Conservation (phyloP, 225 moss, liverwort and hornwort genomes). For the Straminergon stramineum region DNA sequence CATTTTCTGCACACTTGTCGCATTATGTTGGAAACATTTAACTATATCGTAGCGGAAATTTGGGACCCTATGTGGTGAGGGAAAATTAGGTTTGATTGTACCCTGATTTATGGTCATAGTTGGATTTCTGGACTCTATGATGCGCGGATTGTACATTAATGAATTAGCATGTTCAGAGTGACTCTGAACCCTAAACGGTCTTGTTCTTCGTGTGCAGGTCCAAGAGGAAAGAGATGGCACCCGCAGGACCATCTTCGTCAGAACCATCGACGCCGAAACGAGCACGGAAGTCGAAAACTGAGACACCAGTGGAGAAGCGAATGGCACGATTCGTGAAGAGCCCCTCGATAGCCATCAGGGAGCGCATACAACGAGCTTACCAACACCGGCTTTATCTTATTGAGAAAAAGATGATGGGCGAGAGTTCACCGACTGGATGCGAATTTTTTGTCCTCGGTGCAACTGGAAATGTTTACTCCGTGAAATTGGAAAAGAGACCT, state of each 20-base stretch:
- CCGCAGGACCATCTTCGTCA: slow-evolving; percentile 9
- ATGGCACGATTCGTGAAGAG: slow-evolving; percentile 19
- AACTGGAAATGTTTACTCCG: slow-evolving; percentile 75
- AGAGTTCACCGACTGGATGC: slow-evolving; percentile 23
- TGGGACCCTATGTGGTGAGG: not conserved
- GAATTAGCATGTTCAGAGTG: not conserved
- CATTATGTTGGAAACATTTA: not conserved
- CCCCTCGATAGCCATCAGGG: slow-evolving; percentile 26
- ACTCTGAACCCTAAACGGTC: not conserved
- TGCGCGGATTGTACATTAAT: not conserved
- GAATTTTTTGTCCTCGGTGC: slow-evolving; percentile 62
- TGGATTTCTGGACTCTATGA: not conserved
- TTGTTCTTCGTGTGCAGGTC: not conserved
- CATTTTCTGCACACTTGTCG: not conserved
- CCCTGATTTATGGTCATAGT: not conserved
- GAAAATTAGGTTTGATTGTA: not conserved
- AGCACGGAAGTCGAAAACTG: slow-evolving; percentile 19
- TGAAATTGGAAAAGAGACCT: slow-evolving; percentile 46
- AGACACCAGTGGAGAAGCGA: slow-evolving; percentile 16
- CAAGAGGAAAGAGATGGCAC: slow-evolving; percentile 16
- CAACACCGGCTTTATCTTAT: slow-evolving; percentile 48
- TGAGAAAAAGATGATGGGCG: slow-evolving; percentile 26
- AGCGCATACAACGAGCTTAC: slow-evolving; percentile 53
- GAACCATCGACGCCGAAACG: slow-evolving; percentile 20
- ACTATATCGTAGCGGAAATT: not conserved